Conservation (phyloP, 352 stramenopile species). For the Globisporangium alternatum region DNA sequence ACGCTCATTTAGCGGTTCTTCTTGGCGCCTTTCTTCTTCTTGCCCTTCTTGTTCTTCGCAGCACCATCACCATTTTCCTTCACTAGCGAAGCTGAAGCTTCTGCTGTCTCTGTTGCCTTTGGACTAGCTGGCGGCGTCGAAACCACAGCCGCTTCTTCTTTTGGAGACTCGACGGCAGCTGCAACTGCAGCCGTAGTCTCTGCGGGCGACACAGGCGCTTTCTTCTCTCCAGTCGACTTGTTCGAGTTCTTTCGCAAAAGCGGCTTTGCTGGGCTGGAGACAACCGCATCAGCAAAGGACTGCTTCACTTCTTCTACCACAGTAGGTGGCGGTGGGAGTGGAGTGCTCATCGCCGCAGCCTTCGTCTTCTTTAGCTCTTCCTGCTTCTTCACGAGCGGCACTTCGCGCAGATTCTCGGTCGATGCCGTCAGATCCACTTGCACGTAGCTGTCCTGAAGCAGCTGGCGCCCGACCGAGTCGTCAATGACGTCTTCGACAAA, state of each 20-base stretch:
- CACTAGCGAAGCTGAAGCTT: not conserved
- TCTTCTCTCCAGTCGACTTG: slow-evolving; percentile 29
- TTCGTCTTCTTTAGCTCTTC: slow-evolving; percentile 1
- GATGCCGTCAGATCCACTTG: slow-evolving; percentile 61
- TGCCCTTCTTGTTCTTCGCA: slow-evolving; percentile 45
- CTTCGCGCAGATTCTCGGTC: slow-evolving; percentile 31
- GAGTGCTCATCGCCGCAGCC: not conserved
- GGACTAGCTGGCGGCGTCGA: slow-evolving; percentile 10
- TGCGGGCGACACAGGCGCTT: slow-evolving; percentile 5
- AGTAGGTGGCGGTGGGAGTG: not conserved
- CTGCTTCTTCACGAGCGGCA: slow-evolving; percentile 16
- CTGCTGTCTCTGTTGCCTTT: not conserved
- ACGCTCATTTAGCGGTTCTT: slow-evolving; percentile 33
- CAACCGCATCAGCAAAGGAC: not conserved
- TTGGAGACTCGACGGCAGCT: slow-evolving; percentile 24
- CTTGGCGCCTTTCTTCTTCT: slow-evolving; percentile 63
- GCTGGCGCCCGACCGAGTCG: slow-evolving; percentile 36
- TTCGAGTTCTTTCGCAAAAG: slow-evolving; percentile 25
- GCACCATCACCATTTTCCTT: slow-evolving; percentile 17
- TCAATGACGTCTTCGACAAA: slow-evolving; percentile 47
- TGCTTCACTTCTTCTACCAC: not conserved
- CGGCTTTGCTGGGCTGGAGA: slow-evolving; percentile 16
- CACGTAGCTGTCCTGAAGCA: slow-evolving; percentile 63
- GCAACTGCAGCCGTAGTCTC: slow-evolving; percentile 16
- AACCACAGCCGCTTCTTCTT: slow-evolving; percentile 15